Conservation (phyloP, 2,329 filamentous ascomycete genomes). For the Xylaria digitata region DNA sequence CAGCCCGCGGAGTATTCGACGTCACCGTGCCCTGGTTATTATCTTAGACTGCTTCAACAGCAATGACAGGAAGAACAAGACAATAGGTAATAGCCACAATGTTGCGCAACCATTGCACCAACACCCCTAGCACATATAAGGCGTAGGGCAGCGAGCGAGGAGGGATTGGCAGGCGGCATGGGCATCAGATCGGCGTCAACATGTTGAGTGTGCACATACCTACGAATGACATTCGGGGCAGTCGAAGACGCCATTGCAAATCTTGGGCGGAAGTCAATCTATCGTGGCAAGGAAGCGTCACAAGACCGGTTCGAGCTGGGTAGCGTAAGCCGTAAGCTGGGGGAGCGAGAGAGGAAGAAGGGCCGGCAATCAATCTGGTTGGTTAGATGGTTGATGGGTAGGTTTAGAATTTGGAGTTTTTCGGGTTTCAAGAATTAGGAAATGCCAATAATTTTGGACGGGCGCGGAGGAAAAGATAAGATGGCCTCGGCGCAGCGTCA, state of each 20-base stretch:
- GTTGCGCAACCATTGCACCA: conserved; percentile 5
- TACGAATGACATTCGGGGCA: conserved; percentile 59
- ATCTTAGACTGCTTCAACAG: background rate
- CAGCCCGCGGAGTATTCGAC: conserved; percentile 13
- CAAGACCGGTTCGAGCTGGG: conserved; percentile 31
- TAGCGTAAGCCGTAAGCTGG: conserved; percentile 29
- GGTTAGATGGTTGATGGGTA: conserved; percentile 7
- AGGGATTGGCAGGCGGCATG: conserved; percentile 8
- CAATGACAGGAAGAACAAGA: conserved; percentile 6
- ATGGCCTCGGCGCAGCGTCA: conserved; percentile 25
- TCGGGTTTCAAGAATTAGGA: conserved; percentile 11
- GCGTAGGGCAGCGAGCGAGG: background rate
- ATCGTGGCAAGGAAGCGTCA: conserved; percentile 35
- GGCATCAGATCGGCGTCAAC: conserved; percentile 19
- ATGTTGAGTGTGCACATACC: conserved; percentile 47
- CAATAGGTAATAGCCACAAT: background rate
- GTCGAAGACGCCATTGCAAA: conserved; percentile 50
- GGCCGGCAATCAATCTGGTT: conserved; percentile 23
- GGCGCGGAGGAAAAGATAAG: conserved; percentile 22
- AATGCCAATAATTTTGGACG: conserved; percentile 9
- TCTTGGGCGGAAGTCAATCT: conserved; percentile 36
- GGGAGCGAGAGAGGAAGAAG: conserved; percentile 19
- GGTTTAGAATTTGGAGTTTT: conserved; percentile 7
- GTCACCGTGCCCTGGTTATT: conserved; percentile 1
- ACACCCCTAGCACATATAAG: background rate